Conservation (phyloP, 306 rosid species). For the Fragaria nilgerrensis region DNA sequence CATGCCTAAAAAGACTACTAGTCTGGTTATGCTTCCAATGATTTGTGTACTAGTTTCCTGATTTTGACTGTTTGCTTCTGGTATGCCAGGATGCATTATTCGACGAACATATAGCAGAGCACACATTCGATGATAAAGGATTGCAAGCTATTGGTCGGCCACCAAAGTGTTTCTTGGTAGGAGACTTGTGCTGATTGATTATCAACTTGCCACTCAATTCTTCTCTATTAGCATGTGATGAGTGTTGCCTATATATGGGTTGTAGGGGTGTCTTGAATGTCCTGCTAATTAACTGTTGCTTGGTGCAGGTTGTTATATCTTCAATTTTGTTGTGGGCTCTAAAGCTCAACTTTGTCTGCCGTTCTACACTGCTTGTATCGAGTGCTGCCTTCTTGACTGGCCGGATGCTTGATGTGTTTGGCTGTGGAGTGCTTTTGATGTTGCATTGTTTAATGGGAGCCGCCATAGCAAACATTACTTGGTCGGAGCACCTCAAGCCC, state of each 20-base stretch:
- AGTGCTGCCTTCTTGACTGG: background rate
- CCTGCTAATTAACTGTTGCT: slow-evolving; percentile 12
- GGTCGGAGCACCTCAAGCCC: background rate
- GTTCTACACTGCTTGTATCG: slow-evolving; percentile 50
- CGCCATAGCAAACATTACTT: background rate
- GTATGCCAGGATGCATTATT: slow-evolving; percentile 64
- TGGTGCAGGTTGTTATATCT: slow-evolving; percentile 67
- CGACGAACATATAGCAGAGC: slow-evolving; percentile 66
- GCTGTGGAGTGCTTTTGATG: background rate
- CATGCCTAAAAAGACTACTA: background rate
- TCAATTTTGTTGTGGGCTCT: slow-evolving; percentile 49
- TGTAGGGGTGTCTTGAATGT: background rate
- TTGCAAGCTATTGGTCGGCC: slow-evolving; percentile 61
- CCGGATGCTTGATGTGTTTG: background rate
- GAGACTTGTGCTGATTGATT: slow-evolving; percentile 20
- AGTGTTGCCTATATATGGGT: background rate
- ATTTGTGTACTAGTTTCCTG: background rate
- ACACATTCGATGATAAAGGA: slow-evolving; percentile 55
- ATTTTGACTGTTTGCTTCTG: slow-evolving; percentile 3
- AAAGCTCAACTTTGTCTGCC: slow-evolving; percentile 44
- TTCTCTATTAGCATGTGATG: background rate
- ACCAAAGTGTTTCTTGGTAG: slow-evolving; percentile 62
- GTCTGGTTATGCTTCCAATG: background rate
- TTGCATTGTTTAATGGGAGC: background rate
- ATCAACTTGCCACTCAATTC: background rate